Base-by-base conservation (phyloP, 441 rosid genomes). In the Croton laevigatus region DNA sequence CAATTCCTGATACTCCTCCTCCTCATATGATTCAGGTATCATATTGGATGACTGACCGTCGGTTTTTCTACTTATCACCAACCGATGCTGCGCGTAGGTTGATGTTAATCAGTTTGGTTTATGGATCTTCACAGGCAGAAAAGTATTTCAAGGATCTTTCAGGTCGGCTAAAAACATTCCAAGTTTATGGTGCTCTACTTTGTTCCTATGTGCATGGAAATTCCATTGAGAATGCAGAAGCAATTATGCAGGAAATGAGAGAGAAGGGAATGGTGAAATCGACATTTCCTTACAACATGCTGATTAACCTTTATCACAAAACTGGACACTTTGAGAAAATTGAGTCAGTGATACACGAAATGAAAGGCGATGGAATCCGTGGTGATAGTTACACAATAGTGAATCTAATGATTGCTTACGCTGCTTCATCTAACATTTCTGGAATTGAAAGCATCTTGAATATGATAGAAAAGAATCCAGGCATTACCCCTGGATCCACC, bases 171-270 rank as follows among this genome's bases (percentile, higher is more conserved):
- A 81, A 69, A 72, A 66, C 59, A 12, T 11, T 14, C 14, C 46
- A 42, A 10, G 72, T 79, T 1, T 74, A 86, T 81, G 72, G 48
- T 23, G 72, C 84, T 70, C 81, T 82, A 67, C 73, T 86, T 7
- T 62, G 20, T 67, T 27, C 51, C 67, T 80, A 75, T 59, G 75
- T 4, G 42, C 44, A 65, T 66, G 48, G 49, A 74, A 20, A 65
- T 58, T 59, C 66, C 57, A 1, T 5, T 27, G 59, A 73, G 45
- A 76, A 75, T 57, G 90, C 85, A 6, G 82, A 86, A 71, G 59
- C 79, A 11, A 22, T 78, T 2, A 69, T 76, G 75, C 75, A 76
- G 66, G 80, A 77, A 59, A 82, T 79, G 81, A 73, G 60, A 61
- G 79, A 78, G 8, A 63, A 75, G 63, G 76, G 73, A 32, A 70